phyloP scores from a whole-genome alignment of 2,329 filamentous ascomycete species.

The Uncinocarpus reesii region DNA sequence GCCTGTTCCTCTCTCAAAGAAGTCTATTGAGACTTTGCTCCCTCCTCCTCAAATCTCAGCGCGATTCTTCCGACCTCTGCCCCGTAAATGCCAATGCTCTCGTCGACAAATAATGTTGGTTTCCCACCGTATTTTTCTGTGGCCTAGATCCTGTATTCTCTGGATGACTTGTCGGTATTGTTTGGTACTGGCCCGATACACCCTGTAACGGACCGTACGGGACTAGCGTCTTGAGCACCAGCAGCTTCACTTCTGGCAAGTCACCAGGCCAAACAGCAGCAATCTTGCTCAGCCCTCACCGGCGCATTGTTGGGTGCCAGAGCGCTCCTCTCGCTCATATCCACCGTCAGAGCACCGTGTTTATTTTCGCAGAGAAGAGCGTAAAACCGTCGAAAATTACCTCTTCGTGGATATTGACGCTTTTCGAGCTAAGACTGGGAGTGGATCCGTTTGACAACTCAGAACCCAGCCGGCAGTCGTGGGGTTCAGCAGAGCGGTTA shows the following conservation, averaged over 20 bases:
- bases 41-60: too few species aligned
- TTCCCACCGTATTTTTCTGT: not conserved
- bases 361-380: too few species aligned
- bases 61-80: too few species aligned
- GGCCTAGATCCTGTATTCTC: not conserved
- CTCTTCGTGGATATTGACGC: conserved; percentile 1
- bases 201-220: not conserved
- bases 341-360: too few species aligned
- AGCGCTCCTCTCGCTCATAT: too few species aligned
- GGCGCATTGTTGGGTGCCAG: too few species aligned
- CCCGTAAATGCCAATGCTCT: not conserved
- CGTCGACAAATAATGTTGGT: not conserved
- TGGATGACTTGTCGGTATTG: conserved; percentile 5
- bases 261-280: too few species aligned
- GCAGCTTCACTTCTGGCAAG: too few species aligned
- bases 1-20: not conserved
- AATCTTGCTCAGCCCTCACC: too few species aligned
- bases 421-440: not conserved
- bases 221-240: not conserved
- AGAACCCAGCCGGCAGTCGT: conserved; percentile 1
- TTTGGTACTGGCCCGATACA: conserved; percentile 3
- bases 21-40: not conserved
- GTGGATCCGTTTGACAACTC: conserved; percentile 12
- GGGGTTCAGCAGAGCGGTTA: conserved; percentile 8
- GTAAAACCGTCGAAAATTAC: too few species aligned